Conservation (phyloP, 2,329 filamentous ascomycete genomes). For the Fusarium chuoi region DNA sequence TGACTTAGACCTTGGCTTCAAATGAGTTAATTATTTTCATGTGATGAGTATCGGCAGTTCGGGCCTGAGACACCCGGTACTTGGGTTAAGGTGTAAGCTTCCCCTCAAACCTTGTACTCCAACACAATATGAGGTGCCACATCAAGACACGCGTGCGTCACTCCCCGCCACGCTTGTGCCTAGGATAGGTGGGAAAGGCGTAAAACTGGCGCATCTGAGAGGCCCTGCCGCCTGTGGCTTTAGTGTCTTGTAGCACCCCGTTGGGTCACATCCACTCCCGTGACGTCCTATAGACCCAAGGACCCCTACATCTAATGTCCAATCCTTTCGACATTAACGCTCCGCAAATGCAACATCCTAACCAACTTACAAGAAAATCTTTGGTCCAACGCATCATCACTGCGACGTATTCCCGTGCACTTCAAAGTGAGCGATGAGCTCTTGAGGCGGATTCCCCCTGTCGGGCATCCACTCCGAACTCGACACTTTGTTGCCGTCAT, state of each 20-base stretch:
- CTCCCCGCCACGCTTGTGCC: constrained; percentile 32
- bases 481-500: constrained; percentile 16
- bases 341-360: constrained; percentile 32
- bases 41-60: constrained; percentile 29
- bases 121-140: constrained; percentile 16
- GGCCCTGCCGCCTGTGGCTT: constrained; percentile 19
- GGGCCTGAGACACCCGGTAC: constrained; percentile 27
- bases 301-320: constrained; percentile 32
- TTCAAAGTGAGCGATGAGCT: constrained; percentile 30
- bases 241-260: constrained; percentile 24
- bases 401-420: constrained; percentile 9
- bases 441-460: constrained; percentile 34
- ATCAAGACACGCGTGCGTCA: constrained; percentile 34
- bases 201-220: constrained; percentile 9
- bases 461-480: constrained; percentile 32
- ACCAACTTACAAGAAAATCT: constrained; percentile 16
- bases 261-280: constrained; percentile 16
- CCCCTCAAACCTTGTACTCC: constrained; percentile 26
- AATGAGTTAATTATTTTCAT: constrained; percentile 30
- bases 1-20: constrained; percentile 13
- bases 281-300: constrained; percentile 19
- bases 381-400: constrained; percentile 6
- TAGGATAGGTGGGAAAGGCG: constrained; percentile 34
- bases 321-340: constrained; percentile 20
- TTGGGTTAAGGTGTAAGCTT: constrained; percentile 8